A percentile compares a stretch with the other conserved stretches of the same genome.
Conservation (phyloP, 163 green algal species). For the Scenedesmus sp. region DNA sequence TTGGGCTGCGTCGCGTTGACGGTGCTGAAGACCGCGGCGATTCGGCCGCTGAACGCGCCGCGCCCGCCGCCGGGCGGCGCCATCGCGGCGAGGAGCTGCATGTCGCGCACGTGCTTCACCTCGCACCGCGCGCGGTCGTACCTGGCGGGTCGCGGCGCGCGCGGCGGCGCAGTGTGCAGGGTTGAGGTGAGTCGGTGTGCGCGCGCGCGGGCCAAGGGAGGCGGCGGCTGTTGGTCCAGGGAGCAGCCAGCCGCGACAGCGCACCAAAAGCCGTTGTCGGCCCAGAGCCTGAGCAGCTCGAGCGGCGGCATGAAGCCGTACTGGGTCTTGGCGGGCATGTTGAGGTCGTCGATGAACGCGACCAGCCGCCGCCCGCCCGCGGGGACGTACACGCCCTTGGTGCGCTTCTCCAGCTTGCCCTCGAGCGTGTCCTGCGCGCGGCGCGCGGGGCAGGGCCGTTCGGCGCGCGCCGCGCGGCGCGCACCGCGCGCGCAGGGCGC, state of each 20-base stretch:
- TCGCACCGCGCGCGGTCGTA: constrained; percentile 86
- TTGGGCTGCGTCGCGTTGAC: constrained; percentile 81
- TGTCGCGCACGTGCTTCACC: constrained; percentile 85
- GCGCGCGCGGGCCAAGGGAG: no score
- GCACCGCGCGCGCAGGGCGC: no score
- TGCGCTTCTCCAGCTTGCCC: constrained; percentile 88
- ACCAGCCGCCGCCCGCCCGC: constrained; percentile 84
- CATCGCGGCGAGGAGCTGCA: constrained; percentile 88
- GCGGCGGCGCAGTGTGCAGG: not conserved
- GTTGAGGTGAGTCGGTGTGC: no score
- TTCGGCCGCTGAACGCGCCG: constrained; percentile 81
- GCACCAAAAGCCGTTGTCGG: constrained; percentile 89
- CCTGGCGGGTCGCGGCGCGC: constrained; percentile 25
- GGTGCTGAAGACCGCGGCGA: constrained; percentile 79
- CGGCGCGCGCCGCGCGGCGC: no score
- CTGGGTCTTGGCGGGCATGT: constrained; percentile 87
- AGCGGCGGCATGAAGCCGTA: constrained; percentile 91
- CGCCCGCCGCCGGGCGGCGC: constrained; percentile 83
- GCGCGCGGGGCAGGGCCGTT: no score
- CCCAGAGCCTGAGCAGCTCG: constrained; percentile 91
- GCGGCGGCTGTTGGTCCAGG: no score
- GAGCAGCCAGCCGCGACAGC: no score
- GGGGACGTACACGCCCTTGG: constrained; percentile 86
- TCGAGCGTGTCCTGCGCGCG: constrained; percentile 79
- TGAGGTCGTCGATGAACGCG: constrained; percentile 90